These are phyloP conservation scores for Lachnellula subtilissima DNA, from an alignment of 2,329 filamentous ascomycete genomes.

Conservation along the genomic window DNA sequence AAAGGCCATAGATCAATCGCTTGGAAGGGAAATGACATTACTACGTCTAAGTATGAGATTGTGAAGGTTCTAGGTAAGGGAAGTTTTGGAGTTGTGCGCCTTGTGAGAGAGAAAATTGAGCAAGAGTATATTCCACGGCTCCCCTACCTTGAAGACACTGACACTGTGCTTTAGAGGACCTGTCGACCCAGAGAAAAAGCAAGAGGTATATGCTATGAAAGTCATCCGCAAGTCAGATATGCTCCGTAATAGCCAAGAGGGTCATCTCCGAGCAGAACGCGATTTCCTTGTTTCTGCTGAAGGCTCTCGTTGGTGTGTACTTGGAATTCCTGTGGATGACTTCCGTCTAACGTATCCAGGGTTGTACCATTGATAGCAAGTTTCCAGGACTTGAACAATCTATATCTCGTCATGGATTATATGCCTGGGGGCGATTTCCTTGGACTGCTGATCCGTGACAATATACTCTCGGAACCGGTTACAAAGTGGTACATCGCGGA, in stretches of 20 bases:
- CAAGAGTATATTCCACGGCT: constrained; percentile 12
- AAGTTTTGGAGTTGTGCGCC: constrained; percentile 85
- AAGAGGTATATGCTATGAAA: constrained; percentile 88
- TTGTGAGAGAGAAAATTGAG: constrained; percentile 64
- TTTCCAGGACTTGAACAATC: constrained; percentile 77
- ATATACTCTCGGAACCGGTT: constrained; percentile 71
- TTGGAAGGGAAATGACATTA: constrained; percentile 40
- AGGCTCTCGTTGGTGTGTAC: constrained; percentile 67
- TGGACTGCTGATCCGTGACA: constrained; percentile 77
- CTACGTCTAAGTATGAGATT: constrained; percentile 67
- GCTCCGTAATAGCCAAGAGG: constrained; percentile 86
- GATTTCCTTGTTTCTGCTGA: constrained; percentile 89
- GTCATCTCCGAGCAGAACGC: constrained; percentile 82
- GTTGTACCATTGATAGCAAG: constrained; percentile 82
- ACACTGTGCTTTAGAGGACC: background rate
- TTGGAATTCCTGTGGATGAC: background rate
- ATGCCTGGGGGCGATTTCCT: constrained; percentile 97
- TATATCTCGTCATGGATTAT: constrained; percentile 97
- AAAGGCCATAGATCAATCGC: constrained; percentile 50
- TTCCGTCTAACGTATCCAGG: constrained; percentile 40
- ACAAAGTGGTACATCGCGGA: constrained; percentile 88
- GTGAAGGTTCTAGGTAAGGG: constrained; percentile 84
- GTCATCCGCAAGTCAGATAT: constrained; percentile 92
- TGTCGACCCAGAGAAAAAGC: constrained; percentile 26
- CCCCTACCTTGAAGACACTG: background rate